Conservation (phyloP, 371 early-diverging fungal species). For the Syncephalastrum contaminatum region DNA sequence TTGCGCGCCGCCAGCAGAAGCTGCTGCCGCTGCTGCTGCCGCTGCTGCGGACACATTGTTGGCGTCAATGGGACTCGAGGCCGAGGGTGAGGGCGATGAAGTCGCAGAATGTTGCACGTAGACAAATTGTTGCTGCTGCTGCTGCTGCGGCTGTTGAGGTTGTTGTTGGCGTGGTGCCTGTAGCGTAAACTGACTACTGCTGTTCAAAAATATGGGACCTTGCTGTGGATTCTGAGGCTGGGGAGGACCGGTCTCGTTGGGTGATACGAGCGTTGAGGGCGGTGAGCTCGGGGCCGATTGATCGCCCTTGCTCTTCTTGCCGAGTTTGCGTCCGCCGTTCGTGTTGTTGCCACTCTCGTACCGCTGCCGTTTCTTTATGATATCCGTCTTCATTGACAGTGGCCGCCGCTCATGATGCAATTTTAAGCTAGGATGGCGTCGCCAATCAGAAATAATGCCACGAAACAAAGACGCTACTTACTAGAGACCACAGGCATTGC, state of each 20-base stretch:
- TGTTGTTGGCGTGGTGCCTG: neutral
- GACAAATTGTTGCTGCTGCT: slow-evolving; percentile 4
- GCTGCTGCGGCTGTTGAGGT: slow-evolving; percentile 9
- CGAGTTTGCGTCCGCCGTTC: slow-evolving; percentile 11
- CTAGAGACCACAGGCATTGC: slow-evolving; percentile 97
- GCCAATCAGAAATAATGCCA: too few relatives aligned
- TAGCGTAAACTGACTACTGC: too few relatives aligned
- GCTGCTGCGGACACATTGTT: neutral
- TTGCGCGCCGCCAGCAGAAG: neutral
- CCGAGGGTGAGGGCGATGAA: too few relatives aligned
- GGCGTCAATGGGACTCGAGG: too few relatives aligned
- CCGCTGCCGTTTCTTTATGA: slow-evolving; percentile 78
- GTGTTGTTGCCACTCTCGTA: slow-evolving; percentile 48
- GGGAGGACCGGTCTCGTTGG: neutral
- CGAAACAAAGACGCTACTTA: slow-evolving; percentile 28
- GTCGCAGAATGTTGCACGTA: too few relatives aligned
- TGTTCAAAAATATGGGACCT: too few relatives aligned
- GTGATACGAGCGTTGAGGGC: neutral
- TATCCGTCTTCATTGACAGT: slow-evolving; percentile 68
- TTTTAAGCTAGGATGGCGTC: slow-evolving; percentile 47
- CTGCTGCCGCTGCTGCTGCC: slow-evolving; percentile 5
- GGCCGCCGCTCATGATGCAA: slow-evolving; percentile 82
- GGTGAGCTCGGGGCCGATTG: slow-evolving; percentile 15
- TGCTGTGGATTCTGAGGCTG: neutral
- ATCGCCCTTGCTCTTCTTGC: slow-evolving; percentile 17